Base-by-base conservation (phyloP, 805 yeast genomes). In the Metschnikowia sp. region DNA sequence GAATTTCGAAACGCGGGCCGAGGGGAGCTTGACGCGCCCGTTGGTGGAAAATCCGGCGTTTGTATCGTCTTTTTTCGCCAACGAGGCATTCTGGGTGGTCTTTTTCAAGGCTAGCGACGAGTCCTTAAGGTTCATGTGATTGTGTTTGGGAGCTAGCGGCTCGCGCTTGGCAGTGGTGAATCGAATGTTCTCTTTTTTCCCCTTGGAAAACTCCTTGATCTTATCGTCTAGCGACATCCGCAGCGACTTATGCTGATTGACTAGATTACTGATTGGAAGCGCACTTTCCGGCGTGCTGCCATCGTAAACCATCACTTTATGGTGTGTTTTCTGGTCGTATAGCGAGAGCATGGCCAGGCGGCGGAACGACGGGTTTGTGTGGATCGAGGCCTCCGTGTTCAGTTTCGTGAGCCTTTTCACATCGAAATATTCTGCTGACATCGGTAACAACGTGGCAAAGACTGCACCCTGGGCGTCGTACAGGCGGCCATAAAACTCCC, bases 21-120 rank as follows among this genome's bases (percentile, higher is more conserved):
- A 60, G 34, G 82, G 88, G 60, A 84, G 57, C 64, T 70, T 72
- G 40, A 79, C 61, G 42, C 69, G 64, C 13, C 84, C 84, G 53
- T 70, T 77, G 18, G 76, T 68, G 3, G 77, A 64, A 56, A 79
- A 79, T 1, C 83, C 83, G 8, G 45, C 44, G 34, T 39, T 45
- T 4, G 43, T 19, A 36, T 26, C 42, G 31, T 30, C 36, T 31
- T 36, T 36, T 15, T 26, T 30, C 10, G 33, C 7, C 13, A 12
- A 26, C 36, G 33, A 26, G 10, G 6, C 29, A 22, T 12, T 38
- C 40, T 1, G 40, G n/a, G 58, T 39, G 3, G 66, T 60, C 47
- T 66, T 69, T 46, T 69, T 70, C 52, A 72, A 60, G 8, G 65
- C 72, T 19, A 65, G 52, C 2, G 75, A 70, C 4, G 75, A 68